These are phyloP conservation scores for Phytopythium montanum DNA, from an alignment of 352 stramenopile species.

Conservation along the genomic window DNA sequence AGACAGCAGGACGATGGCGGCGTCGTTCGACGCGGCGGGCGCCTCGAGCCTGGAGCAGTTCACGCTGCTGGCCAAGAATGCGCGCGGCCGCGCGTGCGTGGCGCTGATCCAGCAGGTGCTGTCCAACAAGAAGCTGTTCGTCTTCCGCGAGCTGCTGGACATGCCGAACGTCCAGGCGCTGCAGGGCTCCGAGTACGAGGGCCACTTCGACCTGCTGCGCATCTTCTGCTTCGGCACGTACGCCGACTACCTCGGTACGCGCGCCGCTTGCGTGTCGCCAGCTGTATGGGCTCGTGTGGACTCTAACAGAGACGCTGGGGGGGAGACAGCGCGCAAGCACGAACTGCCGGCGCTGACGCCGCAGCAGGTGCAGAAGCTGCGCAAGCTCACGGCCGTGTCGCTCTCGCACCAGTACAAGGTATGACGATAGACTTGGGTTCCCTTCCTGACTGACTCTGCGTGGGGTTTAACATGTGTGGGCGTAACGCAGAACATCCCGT, in stretches of 20 bases:
- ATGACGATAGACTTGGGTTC: constrained; percentile 1
- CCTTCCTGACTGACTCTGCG: background rate
- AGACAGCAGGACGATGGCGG: constrained; percentile 30
- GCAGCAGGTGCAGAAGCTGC: constrained; percentile 79
- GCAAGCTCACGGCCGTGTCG: constrained; percentile 87
- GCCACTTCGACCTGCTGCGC: constrained; percentile 78
- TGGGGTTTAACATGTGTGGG: background rate
- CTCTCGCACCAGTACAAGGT: constrained; percentile 84
- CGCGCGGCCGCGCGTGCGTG: constrained; percentile 86
- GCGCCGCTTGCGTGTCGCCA: background rate
- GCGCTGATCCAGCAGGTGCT: constrained; percentile 92
- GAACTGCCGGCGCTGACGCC: constrained; percentile 63
- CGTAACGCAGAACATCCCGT: constrained; percentile 63
- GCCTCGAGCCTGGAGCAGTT: constrained; percentile 90
- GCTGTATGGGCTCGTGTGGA: background rate
- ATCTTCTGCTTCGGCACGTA: constrained; percentile 91
- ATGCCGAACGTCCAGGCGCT: constrained; percentile 90
- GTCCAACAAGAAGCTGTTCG: constrained; percentile 90
- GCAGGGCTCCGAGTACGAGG: constrained; percentile 63
- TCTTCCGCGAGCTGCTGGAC: constrained; percentile 91
- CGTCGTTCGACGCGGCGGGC: constrained; percentile 62
- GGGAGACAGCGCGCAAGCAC: constrained; percentile 51
- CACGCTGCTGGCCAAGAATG: constrained; percentile 90
- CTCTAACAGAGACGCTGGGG: background rate
- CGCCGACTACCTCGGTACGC: constrained; percentile 74